Percentiles rank a stretch among this genome's conserved stretches.
Conservation (phyloP, 1,139 yeast genomes). For the Geotrichum carabidarum region DNA sequence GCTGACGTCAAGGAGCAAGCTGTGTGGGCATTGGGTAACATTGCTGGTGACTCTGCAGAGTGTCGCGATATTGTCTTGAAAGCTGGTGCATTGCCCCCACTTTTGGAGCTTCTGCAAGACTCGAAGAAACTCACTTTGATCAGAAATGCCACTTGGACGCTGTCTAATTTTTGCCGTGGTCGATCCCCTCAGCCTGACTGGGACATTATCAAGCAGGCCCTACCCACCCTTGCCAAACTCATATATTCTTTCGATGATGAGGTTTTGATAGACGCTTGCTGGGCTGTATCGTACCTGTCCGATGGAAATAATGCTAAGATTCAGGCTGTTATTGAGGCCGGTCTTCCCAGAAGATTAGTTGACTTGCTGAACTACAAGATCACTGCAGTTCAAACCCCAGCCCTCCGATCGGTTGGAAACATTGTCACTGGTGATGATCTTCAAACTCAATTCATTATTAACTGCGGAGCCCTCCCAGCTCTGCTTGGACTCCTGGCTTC, state of each 20-base stretch:
- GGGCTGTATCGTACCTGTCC: slow-evolving; percentile 94
- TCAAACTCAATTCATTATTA: slow-evolving; percentile 92
- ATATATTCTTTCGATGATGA: slow-evolving; percentile 89
- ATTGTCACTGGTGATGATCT: slow-evolving; percentile 94
- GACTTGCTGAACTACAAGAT: slow-evolving; percentile 81
- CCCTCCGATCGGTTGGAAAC: slow-evolving; percentile 94
- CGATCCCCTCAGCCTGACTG: slow-evolving; percentile 95
- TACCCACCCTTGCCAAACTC: slow-evolving; percentile 87
- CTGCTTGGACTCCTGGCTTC: slow-evolving; percentile 74
- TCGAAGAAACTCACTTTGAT: slow-evolving; percentile 74
- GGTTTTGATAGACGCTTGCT: slow-evolving; percentile 93
- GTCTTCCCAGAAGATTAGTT: slow-evolving; percentile 90
- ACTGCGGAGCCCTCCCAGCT: slow-evolving; percentile 89
- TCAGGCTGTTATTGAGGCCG: slow-evolving; percentile 94
- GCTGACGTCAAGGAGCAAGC: slow-evolving; percentile 96
- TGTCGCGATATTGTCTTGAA: slow-evolving; percentile 84
- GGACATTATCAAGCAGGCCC: slow-evolving; percentile 75
- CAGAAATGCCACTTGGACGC: slow-evolving; percentile 96
- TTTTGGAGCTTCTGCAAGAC: slow-evolving; percentile 68
- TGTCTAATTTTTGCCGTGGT: slow-evolving; percentile 93
- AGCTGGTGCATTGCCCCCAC: slow-evolving; percentile 86
- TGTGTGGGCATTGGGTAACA: slow-evolving; percentile 98
- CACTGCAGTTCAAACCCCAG: slow-evolving; percentile 96
- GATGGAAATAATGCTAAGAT: slow-evolving; percentile 92
- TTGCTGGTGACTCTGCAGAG: slow-evolving; percentile 91